Base-by-base conservation (phyloP, 163 green algal genomes). In the Prototheca cutis region DNA sequence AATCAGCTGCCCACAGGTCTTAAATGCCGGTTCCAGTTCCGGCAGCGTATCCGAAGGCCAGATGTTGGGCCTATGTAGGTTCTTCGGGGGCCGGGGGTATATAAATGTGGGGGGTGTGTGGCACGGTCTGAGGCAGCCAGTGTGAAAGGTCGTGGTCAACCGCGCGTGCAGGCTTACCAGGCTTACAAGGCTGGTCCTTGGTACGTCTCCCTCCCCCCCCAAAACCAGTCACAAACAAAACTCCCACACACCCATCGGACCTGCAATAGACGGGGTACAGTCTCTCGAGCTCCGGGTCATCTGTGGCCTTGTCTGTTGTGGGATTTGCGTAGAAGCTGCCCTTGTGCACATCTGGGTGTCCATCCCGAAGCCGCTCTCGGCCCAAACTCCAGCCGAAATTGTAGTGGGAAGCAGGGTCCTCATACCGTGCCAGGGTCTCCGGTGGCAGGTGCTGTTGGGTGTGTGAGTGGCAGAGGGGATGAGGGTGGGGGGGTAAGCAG, bases 301-400 rank as follows among this genome's bases (percentile, higher is more conserved):
- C 49, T 8, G 65, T 74, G 8, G 66, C 68, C 2, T 52, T 27
- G 53, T 94, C 80, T 1, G 62, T 7, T 4, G 83, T 25, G 0
- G 87, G 87, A 67, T 95, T 95, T 49, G 82, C 86, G 40, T 95
- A 95, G 58, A 74, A 95, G n/a, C 59, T 79, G 47, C 63, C 82
- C 51, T 94, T 95, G 54, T 77, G 40, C 10, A 23, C 65, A 69
- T 94, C 86, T 2, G 55, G 63, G 21, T 42, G n/a, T 0, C 83
- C 83, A 45, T 69, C 61, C n/a, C 70, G 61, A 40, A 94, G 67
- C 17, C 28, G 59, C 62, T 94, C 86, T 53, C 56, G 59, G 15
- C 83, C 84, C 34, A 77, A 64, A 57, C 67, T 84, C 75, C 72
- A 86, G 5, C 74, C 83, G 36, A 91, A 72, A 45, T 68, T 87